These are phyloP conservation scores for Termitomyces sp. DNA, from an alignment of 768 basidiomycete genomes.

Conservation along the genomic window DNA sequence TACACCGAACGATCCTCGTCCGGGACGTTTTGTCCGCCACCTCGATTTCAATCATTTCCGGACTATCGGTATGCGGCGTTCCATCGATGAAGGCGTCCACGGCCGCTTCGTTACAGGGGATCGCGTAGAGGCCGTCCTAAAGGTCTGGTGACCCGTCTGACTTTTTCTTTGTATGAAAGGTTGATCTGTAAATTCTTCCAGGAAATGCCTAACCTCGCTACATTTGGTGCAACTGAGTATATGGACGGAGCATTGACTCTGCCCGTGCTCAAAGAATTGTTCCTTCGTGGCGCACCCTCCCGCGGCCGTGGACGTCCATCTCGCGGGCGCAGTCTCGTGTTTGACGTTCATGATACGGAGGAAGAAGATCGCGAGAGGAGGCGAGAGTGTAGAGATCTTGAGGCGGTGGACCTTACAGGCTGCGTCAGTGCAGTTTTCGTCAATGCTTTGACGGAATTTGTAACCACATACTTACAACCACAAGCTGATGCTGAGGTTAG, in stretches of 20 bases:
- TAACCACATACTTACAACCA: slow-evolving; percentile 54
- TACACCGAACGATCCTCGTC: slow-evolving; percentile 60
- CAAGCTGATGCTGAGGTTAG: slow-evolving; percentile 33
- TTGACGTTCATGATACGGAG: slow-evolving; percentile 55
- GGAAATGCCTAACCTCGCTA: slow-evolving; percentile 84
- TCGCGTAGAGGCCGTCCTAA: slow-evolving; percentile 71
- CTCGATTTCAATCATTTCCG: slow-evolving; percentile 97
- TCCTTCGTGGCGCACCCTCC: slow-evolving; percentile 77
- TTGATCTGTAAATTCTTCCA: slow-evolving; percentile 24
- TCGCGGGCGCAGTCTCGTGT: slow-evolving; percentile 51
- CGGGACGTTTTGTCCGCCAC: slow-evolving; percentile 78
- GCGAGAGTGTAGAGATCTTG: slow-evolving; percentile 68
- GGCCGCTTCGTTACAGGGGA: slow-evolving; percentile 93
- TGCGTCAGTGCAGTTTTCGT: slow-evolving; percentile 92
- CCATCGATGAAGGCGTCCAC: slow-evolving; percentile 82
- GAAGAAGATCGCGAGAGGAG: slow-evolving; percentile 75
- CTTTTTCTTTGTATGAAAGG: neutral
- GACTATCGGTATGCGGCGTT: slow-evolving; percentile 92
- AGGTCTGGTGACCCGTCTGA: slow-evolving; percentile 39
- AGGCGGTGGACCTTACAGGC: slow-evolving; percentile 91
- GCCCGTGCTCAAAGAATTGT: slow-evolving; percentile 81
- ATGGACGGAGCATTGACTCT: slow-evolving; percentile 92
- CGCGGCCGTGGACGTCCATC: slow-evolving; percentile 63
- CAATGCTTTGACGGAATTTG: slow-evolving; percentile 80
- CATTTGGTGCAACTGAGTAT: slow-evolving; percentile 97